Base-by-base conservation (phyloP, 257 asterid genomes). In the Nicotiana knightiana region DNA sequence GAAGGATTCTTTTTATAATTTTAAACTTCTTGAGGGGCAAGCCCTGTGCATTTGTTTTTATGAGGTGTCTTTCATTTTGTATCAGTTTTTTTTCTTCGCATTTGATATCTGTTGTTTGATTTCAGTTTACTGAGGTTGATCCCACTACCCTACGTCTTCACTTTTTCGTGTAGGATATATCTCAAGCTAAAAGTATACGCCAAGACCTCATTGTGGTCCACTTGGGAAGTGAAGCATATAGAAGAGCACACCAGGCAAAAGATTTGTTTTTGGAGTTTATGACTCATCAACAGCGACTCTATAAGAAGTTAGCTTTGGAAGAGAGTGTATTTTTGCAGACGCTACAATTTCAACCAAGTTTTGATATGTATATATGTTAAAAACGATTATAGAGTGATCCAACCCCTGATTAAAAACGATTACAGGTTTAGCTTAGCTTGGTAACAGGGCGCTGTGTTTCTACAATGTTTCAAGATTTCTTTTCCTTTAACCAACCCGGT, bases 211-310 rank as follows among this genome's bases (percentile, higher is more conserved):
- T 46, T 66, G 64, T 88, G 30, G 88, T 86, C 46, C 83, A 33
- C 33, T 57, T 13, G 0, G 91, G 89, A 76, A 84, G 83, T 77
- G 88, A 86, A 80, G 86, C 83, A 77, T 88, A 67, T 84, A 63
- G 3, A 51, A 80, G 24, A 71, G 89, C 88, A 0, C 53, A 51
- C 9, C 63, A 26, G 43, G 80, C 64, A 15, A 75, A 75, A 51
- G 46, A 51, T 26, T 51, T 75, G 16, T 75, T 75, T 51, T 75
- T 13, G 46, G 80, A 75, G 80, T 75, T 75, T 1, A 9, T 0
- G 13, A 51, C 12, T 75, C 80, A 75, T 75, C 80, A 75, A 75
- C 80, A 75, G 0, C 30, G 80, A 15, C 80, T 75, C 0, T 28
- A 75, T 75, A 75, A 75, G 80, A 75, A 75, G 28, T 51, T 75